Evolutionary conservation across 208 protist genomes (phyloP).

Genomic region (Ichthyophonus hoferi): DNA sequence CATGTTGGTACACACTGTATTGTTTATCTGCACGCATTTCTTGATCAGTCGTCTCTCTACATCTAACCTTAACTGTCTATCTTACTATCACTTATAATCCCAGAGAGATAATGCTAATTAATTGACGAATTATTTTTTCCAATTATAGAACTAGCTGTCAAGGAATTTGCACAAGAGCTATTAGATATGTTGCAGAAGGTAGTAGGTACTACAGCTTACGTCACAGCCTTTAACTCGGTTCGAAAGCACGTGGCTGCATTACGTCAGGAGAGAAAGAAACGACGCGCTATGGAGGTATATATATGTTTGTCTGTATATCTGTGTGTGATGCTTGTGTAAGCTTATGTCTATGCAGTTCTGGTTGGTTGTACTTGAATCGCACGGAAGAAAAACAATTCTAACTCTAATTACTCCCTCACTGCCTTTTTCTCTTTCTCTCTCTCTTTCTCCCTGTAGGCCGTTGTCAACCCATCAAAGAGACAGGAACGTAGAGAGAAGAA

Average conservation of each 20-base stretch:
- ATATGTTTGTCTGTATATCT: too few species aligned
- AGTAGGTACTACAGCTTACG: conserved; percentile 5
- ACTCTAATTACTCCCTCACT: neutral
- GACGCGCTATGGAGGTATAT: neutral
- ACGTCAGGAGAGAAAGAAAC: conserved; percentile 10
- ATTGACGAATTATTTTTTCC: neutral
- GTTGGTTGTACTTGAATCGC: too few species aligned
- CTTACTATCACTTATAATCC: neutral
- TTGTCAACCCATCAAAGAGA: neutral
- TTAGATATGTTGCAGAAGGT: neutral
- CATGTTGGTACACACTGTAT: neutral
- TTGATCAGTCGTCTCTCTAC: neutral
- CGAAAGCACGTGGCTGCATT: neutral
- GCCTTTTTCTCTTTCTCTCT: neutral
- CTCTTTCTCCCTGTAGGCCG: neutral
- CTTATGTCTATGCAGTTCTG: too few species aligned
- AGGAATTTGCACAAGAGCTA: neutral
- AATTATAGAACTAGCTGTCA: neutral
- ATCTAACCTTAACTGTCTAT: neutral
- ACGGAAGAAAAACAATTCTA: neutral
- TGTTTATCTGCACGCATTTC: neutral
- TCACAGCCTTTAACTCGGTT: neutral
- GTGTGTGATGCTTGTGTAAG: too few species aligned
- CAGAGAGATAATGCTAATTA: neutral
- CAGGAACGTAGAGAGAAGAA: conserved; percentile 1